Evolutionary conservation across 768 basidiomycete genomes (phyloP).

Genomic region (Coprinellus aureogranulatus): DNA sequence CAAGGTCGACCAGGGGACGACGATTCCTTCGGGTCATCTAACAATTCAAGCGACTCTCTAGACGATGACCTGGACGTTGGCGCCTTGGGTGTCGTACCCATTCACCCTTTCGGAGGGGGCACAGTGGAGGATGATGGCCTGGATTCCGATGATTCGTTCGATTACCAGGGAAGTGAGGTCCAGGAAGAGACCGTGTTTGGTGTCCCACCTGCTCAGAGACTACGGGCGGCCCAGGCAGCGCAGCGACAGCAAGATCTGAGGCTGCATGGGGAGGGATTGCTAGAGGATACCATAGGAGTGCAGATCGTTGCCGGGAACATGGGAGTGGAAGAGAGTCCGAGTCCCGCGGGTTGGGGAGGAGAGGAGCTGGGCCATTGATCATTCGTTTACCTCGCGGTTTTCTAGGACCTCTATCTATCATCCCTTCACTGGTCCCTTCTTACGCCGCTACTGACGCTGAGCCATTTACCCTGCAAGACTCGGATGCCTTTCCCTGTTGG

Average conservation of each 20-base stretch:
- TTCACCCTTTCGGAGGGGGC: constrained; percentile 61
- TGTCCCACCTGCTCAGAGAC: constrained; percentile 52
- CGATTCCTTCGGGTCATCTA: constrained; percentile 51
- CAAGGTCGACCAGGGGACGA: constrained; percentile 38
- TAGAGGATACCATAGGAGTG: constrained; percentile 60
- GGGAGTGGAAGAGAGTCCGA: constrained; percentile 64
- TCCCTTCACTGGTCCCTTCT: background rate
- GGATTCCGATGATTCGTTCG: constrained; percentile 54
- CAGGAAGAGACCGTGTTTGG: constrained; percentile 75
- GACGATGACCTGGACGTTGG: constrained; percentile 40
- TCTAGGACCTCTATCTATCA: background rate
- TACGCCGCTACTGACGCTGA: too few species aligned
- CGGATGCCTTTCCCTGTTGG: too few species aligned
- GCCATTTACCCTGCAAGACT: too few species aligned
- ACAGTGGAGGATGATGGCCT: constrained; percentile 50
- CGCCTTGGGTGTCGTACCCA: constrained; percentile 34
- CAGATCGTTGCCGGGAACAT: constrained; percentile 45
- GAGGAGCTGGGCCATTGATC: background rate
- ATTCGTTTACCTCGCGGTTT: background rate
- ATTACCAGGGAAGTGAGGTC: constrained; percentile 35
- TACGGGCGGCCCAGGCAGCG: constrained; percentile 19
- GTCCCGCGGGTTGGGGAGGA: constrained; percentile 44
- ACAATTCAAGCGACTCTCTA: constrained; percentile 58
- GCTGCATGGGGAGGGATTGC: constrained; percentile 61
- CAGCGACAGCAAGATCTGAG: constrained; percentile 33